phyloP scores from a whole-genome alignment of 345 rosid genomes.

The Pistacia atlantica region DNA sequence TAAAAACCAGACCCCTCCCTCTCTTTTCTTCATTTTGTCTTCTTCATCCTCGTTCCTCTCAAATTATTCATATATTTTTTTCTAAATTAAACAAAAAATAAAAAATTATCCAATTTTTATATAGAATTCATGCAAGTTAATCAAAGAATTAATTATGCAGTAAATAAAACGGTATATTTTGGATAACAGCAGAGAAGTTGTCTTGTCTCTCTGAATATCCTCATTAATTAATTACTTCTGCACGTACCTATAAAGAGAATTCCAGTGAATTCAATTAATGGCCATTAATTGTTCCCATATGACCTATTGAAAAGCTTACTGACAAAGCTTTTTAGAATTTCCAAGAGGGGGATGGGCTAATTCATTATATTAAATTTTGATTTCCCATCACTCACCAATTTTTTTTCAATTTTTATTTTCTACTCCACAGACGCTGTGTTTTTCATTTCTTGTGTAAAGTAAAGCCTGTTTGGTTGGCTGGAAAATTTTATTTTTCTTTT shows the following conservation, averaged over 20 bases:
- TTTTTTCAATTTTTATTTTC: not conserved
- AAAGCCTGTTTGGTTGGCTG: not conserved
- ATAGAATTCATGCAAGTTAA: no score
- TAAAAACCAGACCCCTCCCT: not conserved
- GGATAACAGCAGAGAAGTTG: not conserved
- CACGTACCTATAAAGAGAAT: constrained; percentile 8
- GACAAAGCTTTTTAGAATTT: constrained; percentile 14
- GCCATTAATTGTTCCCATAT: constrained; percentile 19
- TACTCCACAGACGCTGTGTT: not conserved
- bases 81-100: no score
- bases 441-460: not conserved
- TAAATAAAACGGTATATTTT: not conserved
- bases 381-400: not conserved
- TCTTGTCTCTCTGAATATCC: not conserved
- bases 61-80: no score
- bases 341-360: not conserved
- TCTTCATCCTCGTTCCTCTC: no score
- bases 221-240: not conserved
- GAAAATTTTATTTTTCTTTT: not conserved
- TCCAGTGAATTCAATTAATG: constrained; percentile 7
- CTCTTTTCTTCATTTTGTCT: not conserved
- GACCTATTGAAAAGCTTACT: constrained; percentile 27
- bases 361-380: not conserved
- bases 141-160: no score
- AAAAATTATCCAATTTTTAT: no score